Base-by-base conservation (phyloP, 2,329 filamentous ascomycete genomes). In the Pezicula radicicola region DNA sequence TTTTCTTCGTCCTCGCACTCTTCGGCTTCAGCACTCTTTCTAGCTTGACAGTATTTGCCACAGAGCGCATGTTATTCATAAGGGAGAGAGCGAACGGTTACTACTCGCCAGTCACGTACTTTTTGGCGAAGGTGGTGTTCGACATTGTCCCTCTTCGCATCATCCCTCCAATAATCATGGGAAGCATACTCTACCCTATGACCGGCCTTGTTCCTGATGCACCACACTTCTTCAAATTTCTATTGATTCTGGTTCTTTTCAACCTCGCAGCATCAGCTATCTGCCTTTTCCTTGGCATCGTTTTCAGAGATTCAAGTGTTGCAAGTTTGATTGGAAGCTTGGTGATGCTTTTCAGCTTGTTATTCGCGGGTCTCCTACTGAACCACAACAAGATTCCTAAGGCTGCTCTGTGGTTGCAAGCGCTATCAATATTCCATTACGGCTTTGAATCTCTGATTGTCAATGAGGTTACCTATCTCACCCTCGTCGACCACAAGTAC, bases 11-110 rank as follows among this genome's bases (percentile, higher is more conserved):
- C 33, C 80, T 99, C 1, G 91, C 94, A 0, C 80, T 99, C 2
- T 99, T 97, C 63, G 94, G 94, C 9, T 99, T 99, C 76, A 96
- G 91, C 70, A 97, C 93, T 0, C 77, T 99, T 37, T 97, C 94
- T 0, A 95, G 89, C 62, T 77, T 99, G 50, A 96, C 88, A 28
- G 93, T 97, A 10, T 99, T 99, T 70, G 91, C 91, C 1, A 83
- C 89, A 0, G 94, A 99, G 70, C 81, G 94, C 42, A 80, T 97
- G 7, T 75, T 99, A 36, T 99, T 99, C 68, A 86, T 96, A 10
- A 84, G 94, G 46, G 94, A 99, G 70, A 81, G 94, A 57, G 94
- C 94, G 36, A 99, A 99, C 68, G 93, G 94, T 1, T 99, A 99
- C 72, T 99, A 99, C 69, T 81, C 89, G 1, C 94, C 94, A 0